Conservation (phyloP, 2,329 filamentous ascomycete genomes). For the Madurella mycetomatis region DNA sequence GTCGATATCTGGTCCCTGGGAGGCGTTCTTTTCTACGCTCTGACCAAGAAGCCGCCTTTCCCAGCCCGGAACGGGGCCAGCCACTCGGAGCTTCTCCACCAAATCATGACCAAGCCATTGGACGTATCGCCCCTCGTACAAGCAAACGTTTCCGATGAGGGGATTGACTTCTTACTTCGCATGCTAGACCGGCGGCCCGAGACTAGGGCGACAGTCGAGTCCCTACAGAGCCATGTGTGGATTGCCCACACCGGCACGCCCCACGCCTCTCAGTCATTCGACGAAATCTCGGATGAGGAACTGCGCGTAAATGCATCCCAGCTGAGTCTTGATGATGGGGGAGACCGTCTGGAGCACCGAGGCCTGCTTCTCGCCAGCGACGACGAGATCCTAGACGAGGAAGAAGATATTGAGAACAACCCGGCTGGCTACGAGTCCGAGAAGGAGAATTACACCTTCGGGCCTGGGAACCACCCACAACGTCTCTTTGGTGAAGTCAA, state of each 20-base stretch:
- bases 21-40: slow-evolving; percentile 80
- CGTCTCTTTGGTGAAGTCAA: slow-evolving; percentile 54
- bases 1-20: slow-evolving; percentile 97
- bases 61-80: slow-evolving; percentile 70
- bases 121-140: slow-evolving; percentile 60
- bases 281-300: slow-evolving; percentile 60
- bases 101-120: slow-evolving; percentile 75
- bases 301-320: slow-evolving; percentile 58
- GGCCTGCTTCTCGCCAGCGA: slow-evolving; percentile 22
- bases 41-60: slow-evolving; percentile 79
- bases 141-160: slow-evolving; percentile 56
- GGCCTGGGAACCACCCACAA: slow-evolving; percentile 40
- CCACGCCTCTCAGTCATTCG: slow-evolving; percentile 41
- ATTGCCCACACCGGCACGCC: slow-evolving; percentile 38
- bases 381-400: slow-evolving; percentile 30
- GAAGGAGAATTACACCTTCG: slow-evolving; percentile 72
- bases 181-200: slow-evolving; percentile 82
- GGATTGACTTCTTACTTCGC: slow-evolving; percentile 68
- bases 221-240: slow-evolving; percentile 72
- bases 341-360: slow-evolving; percentile 18
- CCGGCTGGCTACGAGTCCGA: slow-evolving; percentile 62
- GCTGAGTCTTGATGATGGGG: slow-evolving; percentile 54
- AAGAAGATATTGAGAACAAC: slow-evolving; percentile 34
- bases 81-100: slow-evolving; percentile 74
- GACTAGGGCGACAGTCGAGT: slow-evolving; percentile 65